Conservation (phyloP, 2,329 filamentous ascomycete species). For the Penicillium brasilianum region DNA sequence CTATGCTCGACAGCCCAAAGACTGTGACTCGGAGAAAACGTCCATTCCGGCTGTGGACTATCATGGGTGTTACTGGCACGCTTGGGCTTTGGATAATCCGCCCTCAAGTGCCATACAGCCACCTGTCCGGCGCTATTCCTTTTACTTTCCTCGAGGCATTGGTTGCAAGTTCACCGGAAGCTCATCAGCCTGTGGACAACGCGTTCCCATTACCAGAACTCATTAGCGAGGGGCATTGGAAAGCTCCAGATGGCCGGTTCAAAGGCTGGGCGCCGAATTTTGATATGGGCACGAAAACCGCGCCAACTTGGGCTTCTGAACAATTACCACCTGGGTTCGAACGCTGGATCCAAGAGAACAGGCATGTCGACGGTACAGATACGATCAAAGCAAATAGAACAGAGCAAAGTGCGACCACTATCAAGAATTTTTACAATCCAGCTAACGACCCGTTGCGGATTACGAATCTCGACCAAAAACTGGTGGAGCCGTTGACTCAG, state of each 20-base stretch:
- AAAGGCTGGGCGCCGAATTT: conserved; percentile 36
- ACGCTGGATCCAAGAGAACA: conserved; percentile 25
- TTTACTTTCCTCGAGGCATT: conserved; percentile 34
- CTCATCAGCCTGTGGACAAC: conserved; percentile 15
- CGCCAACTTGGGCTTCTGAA: conserved; percentile 32
- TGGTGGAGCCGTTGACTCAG: conserved; percentile 32
- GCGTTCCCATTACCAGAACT: conserved; percentile 35
- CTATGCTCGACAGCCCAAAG: conserved; percentile 16
- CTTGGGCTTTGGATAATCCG: conserved; percentile 30
- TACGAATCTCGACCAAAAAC: conserved; percentile 36
- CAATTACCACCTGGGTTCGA: conserved; percentile 35
- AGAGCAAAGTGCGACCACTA: background rate
- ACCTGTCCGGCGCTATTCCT: conserved; percentile 39
- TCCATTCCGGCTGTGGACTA: conserved; percentile 26
- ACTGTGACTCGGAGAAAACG: conserved; percentile 1
- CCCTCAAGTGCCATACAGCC: conserved; percentile 37
- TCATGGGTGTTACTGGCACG: conserved; percentile 17
- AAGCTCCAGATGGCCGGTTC: conserved; percentile 32
- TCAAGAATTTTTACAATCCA: conserved; percentile 33
- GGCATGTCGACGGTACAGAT: background rate
- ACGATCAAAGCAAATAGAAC: background rate
- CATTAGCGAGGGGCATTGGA: conserved; percentile 35
- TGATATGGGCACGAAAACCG: conserved; percentile 1
- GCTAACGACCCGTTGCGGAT: conserved; percentile 38
- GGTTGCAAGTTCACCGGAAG: conserved; percentile 1